These are phyloP conservation scores for Fagopyrum tataricum DNA, from an alignment of 148 eudicot genomes.

Conservation along the genomic window DNA sequence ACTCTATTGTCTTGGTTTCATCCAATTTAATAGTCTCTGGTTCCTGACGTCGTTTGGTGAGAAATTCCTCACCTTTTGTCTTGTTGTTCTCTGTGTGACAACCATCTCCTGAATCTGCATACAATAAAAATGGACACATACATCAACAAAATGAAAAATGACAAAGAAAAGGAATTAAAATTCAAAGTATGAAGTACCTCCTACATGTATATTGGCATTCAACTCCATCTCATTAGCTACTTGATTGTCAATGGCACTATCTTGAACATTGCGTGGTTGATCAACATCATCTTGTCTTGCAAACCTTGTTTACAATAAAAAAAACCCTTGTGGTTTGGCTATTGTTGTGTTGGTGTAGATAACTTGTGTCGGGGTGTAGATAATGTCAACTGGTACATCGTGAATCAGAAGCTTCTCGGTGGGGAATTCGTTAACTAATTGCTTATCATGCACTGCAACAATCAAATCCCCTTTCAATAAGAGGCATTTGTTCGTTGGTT, in stretches of 20 bases:
- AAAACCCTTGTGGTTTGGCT: constrained; percentile 81
- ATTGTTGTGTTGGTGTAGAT: constrained; percentile 63
- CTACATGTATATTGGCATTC: not conserved
- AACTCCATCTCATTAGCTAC: not conserved
- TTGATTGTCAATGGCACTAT: not conserved
- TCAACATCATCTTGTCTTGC: not conserved
- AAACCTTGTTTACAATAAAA: not conserved
- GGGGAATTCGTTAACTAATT: constrained; percentile 80
- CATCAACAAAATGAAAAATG: not conserved
- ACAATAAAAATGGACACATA: not conserved
- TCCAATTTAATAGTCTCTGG: not conserved
- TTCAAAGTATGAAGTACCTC: not conserved
- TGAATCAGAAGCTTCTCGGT: constrained; percentile 66
- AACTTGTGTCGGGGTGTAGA: constrained; percentile 87
- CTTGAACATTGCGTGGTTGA: not conserved
- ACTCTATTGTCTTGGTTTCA: not conserved
- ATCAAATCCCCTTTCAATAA: not conserved
- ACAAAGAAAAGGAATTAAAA: not conserved
- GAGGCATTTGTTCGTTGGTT: too few relatives aligned
- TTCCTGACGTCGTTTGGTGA: not conserved
- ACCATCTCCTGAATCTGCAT: not conserved
- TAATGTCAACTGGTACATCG: constrained; percentile 90
- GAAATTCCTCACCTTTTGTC: too few relatives aligned
- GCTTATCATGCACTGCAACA: constrained; percentile 72
- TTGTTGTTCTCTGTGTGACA: too few relatives aligned